Base-by-base conservation (phyloP, 176 grass and related monocot species). In the Ensete glaucum region DNA sequence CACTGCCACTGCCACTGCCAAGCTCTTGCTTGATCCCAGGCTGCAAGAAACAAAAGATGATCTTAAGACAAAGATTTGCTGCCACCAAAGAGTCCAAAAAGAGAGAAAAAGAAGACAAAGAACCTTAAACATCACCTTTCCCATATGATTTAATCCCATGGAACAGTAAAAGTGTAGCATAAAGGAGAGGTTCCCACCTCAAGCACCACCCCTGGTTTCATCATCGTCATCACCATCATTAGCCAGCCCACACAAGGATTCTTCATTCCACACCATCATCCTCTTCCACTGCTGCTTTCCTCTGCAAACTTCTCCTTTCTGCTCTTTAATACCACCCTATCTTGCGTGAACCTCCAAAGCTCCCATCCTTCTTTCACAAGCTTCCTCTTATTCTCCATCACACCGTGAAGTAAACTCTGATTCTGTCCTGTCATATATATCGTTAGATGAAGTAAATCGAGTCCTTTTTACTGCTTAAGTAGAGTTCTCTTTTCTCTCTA, bases 321-420 rank as follows among this genome's bases (percentile, higher is more conserved):
- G 34, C 81, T 86, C 66, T 53, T 65, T 72, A 19, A 63, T 51
- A 50, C 60, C 43, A 56, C 76, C 19, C 77, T 29, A 55, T 22
- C n/a, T 91, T 88, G 85, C 85, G 83, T 91, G 83, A 75, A 24
- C 78, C 80, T 67, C 67, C 83, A 81, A 85, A 83, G 71, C 75
- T 83, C 81, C 85, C 84, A 85, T 82, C 81, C 85, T 85, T 80
- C 62, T 68, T 12, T 81, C 85, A 78, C 86, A 92, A 92, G 89
- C 88, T 92, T 88, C 88, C 88, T 88, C 74, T 88, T 88, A 88
- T 88, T 85, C 77, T 74, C 69, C 79, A 22, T 80, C 82, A 75
- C 26, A 25, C 5, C 56, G 17, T 1, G 79, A 87, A 79, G 90
- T 49, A 89, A 89, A 57, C 84, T 64, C 17, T 53, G 87, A 89